These are phyloP conservation scores for Oryza rufipogon DNA, from an alignment of 176 grass and related monocot genomes.

Conservation along the genomic window DNA sequence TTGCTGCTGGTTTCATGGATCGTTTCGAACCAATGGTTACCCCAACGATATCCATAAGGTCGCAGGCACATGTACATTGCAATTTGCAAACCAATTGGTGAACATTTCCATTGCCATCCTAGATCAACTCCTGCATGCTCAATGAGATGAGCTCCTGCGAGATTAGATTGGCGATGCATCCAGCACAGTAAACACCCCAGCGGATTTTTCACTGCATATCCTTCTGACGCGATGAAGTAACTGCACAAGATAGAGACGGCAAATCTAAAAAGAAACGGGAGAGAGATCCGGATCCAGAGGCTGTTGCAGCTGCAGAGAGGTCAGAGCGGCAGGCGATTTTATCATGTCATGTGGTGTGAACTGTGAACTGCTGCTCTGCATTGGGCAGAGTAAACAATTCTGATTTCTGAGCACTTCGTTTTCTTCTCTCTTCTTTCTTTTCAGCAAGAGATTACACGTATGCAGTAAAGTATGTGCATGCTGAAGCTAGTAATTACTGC, in stretches of 20 bases:
- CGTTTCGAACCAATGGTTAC: no score
- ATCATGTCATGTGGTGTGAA: conserved; percentile 13
- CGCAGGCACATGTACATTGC: no score
- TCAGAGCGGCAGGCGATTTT: not conserved
- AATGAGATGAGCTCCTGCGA: not conserved
- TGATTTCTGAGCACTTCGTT: not conserved
- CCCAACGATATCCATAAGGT: no score
- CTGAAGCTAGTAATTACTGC: not conserved
- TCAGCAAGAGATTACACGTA: not conserved
- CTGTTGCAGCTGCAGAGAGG: not conserved
- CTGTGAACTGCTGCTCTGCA: not conserved
- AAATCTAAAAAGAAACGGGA: not conserved
- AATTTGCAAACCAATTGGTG: no score
- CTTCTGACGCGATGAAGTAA: conserved; percentile 5
- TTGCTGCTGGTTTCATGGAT: no score
- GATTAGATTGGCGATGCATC: not conserved
- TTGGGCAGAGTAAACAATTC: conserved; percentile 10
- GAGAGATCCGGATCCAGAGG: conserved; percentile 19
- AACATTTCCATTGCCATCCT: not conserved
- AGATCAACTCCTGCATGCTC: not conserved
- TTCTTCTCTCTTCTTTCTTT: not conserved
- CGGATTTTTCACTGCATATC: not conserved
- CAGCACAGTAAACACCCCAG: no score
- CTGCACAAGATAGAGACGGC: not conserved
- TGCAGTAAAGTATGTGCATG: not conserved